A percentile compares a stretch with the other conserved stretches of the same genome.
These are phyloP conservation scores for Serendipita sp. DNA, from an alignment of 768 basidiomycete species.

Conservation along the genomic window DNA sequence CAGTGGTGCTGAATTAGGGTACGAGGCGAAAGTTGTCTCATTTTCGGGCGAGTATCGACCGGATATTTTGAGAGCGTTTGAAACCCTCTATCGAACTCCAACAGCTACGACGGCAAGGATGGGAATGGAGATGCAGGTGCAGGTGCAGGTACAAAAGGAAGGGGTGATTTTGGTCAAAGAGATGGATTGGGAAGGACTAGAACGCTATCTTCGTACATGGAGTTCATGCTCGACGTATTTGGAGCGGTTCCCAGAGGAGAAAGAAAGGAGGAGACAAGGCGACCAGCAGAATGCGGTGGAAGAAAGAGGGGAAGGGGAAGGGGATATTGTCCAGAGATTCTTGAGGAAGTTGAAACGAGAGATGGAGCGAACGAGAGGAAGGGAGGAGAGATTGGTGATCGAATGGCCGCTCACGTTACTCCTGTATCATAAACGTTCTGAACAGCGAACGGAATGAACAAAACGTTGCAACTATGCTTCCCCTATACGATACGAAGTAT, in stretches of 20 bases:
- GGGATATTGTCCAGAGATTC: slow-evolving; percentile 51
- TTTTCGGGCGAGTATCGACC: background rate
- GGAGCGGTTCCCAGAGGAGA: slow-evolving; percentile 45
- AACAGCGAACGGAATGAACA: background rate
- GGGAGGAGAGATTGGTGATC: background rate
- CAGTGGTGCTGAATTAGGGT: too few species aligned
- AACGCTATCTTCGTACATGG: slow-evolving; percentile 55
- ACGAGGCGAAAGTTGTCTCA: background rate
- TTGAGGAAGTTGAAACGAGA: slow-evolving; percentile 37
- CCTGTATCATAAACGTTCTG: background rate
- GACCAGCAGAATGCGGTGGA: too few species aligned
- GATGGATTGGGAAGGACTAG: slow-evolving; percentile 50
- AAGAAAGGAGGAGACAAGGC: slow-evolving; percentile 13
- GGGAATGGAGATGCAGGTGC: background rate
- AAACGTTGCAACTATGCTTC: too few species aligned
- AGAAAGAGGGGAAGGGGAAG: slow-evolving; percentile 22
- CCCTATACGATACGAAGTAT: too few species aligned
- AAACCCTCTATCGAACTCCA: background rate
- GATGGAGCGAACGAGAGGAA: slow-evolving; percentile 1
- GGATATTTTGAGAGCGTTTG: background rate
- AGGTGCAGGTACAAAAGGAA: background rate
- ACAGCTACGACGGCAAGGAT: too few species aligned
- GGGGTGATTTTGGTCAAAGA: slow-evolving; percentile 28
- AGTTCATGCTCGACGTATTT: slow-evolving; percentile 55
- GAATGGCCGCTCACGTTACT: background rate